These are phyloP conservation scores for Nicotiana benthamiana DNA, from an alignment of 257 asterid genomes.

Conservation along the genomic window DNA sequence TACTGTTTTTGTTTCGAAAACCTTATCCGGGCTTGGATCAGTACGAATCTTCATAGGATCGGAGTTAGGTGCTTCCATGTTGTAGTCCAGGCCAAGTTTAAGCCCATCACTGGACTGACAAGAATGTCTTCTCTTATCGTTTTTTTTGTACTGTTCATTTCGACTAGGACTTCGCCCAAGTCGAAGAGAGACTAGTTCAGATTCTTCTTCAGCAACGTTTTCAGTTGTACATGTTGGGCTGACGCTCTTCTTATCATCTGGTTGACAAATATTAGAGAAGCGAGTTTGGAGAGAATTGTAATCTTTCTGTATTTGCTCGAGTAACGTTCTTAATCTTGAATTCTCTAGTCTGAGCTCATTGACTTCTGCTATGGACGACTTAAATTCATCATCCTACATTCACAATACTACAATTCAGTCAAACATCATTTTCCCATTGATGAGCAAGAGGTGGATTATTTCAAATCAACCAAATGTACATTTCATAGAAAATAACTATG, in stretches of 20 bases:
- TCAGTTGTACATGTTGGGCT: not conserved
- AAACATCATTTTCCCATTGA: not conserved
- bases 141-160: constrained; percentile 17
- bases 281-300: constrained; percentile 51
- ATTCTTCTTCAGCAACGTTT: constrained; percentile 27
- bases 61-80: not conserved
- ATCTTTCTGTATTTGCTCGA: constrained; percentile 49
- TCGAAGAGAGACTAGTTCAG: constrained; percentile 61
- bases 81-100: constrained; percentile 29
- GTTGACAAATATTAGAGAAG: constrained; percentile 18
- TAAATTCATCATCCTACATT: constrained; percentile 48
- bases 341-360: constrained; percentile 58
- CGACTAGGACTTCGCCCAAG: constrained; percentile 45
- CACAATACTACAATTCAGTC: not conserved
- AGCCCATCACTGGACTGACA: constrained; percentile 14
- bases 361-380: constrained; percentile 41
- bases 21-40: constrained; percentile 17
- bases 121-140: constrained; percentile 8
- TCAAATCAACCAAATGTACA: not conserved
- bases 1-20: constrained; percentile 14
- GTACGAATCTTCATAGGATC: not conserved
- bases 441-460: too few relatives aligned
- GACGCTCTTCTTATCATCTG: constrained; percentile 12
- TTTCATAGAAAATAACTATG: not conserved
- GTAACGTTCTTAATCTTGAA: constrained; percentile 40